Percentiles rank a stretch among this genome's conserved stretches.
Evolutionary conservation across 257 asterid species (phyloP).

Genomic region (Ballota nigra): DNA sequence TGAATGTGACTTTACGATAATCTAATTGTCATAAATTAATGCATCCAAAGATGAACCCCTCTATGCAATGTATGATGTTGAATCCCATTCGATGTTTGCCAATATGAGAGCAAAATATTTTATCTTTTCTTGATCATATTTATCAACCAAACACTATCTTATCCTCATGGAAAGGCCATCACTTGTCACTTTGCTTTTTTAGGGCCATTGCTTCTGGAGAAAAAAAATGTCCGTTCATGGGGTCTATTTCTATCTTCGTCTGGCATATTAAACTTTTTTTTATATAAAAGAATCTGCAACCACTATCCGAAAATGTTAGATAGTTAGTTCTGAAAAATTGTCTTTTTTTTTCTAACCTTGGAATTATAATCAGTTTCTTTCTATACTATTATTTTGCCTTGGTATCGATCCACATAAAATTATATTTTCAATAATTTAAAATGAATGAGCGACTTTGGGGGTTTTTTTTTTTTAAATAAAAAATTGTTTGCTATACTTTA

Average conservation of each 20-base stretch:
- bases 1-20: not conserved
- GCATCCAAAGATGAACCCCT: not conserved
- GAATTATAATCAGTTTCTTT: no score
- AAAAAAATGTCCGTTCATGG: not conserved
- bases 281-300: not conserved
- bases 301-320: not conserved
- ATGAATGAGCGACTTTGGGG: no score
- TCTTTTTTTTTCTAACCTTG: no score
- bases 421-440: no score
- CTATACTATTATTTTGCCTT: no score
- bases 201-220: slow-evolving; percentile 13
- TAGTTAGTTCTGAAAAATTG: no score
- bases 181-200: slow-evolving; percentile 13
- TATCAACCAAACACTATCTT: slow-evolving; percentile 2
- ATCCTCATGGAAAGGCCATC: slow-evolving; percentile 1
- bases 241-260: not conserved
- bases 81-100: slow-evolving; percentile 3
- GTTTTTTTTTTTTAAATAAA: no score
- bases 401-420: not conserved
- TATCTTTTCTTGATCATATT: not conserved
- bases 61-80: not conserved
- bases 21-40: no score
- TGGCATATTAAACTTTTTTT: no score
- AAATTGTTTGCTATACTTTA: no score
- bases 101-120: not conserved